phyloP scores from a whole-genome alignment of 495 filamentous ascomycete genomes.

The Cetradonia linearis region DNA sequence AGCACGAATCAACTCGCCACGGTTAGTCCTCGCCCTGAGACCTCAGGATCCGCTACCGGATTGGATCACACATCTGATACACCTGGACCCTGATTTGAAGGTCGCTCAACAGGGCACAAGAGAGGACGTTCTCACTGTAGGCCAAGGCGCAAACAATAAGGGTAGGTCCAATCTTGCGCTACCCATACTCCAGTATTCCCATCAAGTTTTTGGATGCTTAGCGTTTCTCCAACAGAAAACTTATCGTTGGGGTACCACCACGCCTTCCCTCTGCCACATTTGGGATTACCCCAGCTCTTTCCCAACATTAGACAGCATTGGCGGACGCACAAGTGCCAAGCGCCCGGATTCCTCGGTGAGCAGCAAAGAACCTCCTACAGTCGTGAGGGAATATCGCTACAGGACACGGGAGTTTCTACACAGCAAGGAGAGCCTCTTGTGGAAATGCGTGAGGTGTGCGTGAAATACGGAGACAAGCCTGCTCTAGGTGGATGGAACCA shows the following conservation, averaged over 20 bases:
- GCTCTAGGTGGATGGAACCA: constrained; percentile 74
- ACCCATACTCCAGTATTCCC: not conserved
- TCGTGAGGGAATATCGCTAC: constrained; percentile 17
- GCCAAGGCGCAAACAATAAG: not conserved
- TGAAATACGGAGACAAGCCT: constrained; percentile 67
- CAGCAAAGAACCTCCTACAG: not conserved
- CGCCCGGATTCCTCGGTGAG: not conserved
- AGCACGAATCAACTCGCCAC: constrained; percentile 51
- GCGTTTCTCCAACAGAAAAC: not conserved
- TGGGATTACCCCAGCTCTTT: not conserved
- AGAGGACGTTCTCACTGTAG: constrained; percentile 36
- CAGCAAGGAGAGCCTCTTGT: constrained; percentile 54
- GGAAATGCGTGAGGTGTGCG: constrained; percentile 72
- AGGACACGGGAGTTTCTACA: not conserved
- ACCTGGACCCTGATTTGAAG: constrained; percentile 50
- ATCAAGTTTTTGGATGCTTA: not conserved
- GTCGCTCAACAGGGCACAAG: constrained; percentile 49
- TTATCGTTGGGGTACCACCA: not conserved
- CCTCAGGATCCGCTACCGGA: constrained; percentile 78
- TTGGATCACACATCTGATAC: constrained; percentile 78
- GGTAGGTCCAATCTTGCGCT: not conserved
- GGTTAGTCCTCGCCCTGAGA: constrained; percentile 65
- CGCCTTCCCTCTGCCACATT: no score
- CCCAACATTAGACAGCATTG: no score
- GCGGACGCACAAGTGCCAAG: no score